Evolutionary conservation across 116 monocot species (phyloP).

Genomic region (Trichopus zeylanicus): DNA sequence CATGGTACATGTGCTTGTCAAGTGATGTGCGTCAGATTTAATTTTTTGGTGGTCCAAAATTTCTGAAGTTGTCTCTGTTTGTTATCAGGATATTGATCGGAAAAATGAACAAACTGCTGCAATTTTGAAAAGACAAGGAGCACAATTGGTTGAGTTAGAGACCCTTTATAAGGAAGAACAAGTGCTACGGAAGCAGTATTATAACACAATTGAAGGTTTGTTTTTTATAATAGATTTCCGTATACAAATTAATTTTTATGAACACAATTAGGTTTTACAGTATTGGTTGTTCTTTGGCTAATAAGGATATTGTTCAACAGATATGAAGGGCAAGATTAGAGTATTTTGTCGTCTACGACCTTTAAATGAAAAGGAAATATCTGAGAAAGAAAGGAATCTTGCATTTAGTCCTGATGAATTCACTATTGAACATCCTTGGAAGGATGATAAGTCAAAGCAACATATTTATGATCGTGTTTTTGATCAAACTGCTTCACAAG

Average conservation of each 20-base stretch:
- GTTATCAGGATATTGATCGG: constrained; percentile 80
- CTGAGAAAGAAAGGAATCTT: constrained; percentile 42
- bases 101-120: constrained; percentile 94
- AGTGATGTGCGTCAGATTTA: too few species aligned
- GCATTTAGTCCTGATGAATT: constrained; percentile 69
- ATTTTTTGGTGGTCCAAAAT: background rate
- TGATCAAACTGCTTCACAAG: constrained; percentile 65
- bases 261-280: background rate
- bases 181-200: constrained; percentile 82
- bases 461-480: constrained; percentile 93
- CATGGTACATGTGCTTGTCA: too few species aligned
- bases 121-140: constrained; percentile 86
- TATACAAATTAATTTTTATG: background rate
- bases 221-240: background rate
- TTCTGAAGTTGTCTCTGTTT: background rate
- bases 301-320: constrained; percentile 24
- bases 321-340: constrained; percentile 99
- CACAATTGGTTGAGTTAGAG: constrained; percentile 76
- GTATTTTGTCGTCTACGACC: constrained; percentile 91
- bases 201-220: constrained; percentile 94
- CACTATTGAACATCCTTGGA: constrained; percentile 93
- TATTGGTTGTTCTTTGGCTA: constrained; percentile 1
- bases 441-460: constrained; percentile 87
- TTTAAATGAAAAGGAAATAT: constrained; percentile 66
- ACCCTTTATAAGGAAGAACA: constrained; percentile 92